These are phyloP conservation scores for Friedmanniomyces simplex DNA, from an alignment of 495 filamentous ascomycete genomes.

Conservation along the genomic window DNA sequence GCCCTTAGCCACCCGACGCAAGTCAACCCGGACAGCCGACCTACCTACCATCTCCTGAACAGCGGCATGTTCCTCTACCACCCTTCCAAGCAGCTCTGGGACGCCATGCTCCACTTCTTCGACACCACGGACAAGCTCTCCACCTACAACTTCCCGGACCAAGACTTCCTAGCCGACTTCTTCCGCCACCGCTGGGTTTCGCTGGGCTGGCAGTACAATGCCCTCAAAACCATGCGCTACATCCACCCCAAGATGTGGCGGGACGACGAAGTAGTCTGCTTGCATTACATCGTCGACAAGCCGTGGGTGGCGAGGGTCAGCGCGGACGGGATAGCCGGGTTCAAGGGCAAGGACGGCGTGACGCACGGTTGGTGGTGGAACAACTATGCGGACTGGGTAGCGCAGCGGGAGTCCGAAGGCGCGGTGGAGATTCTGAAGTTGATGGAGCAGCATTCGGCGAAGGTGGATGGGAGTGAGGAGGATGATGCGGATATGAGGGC, in stretches of 20 bases:
- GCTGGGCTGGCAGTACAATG: conserved; percentile 43
- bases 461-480: conserved; percentile 10
- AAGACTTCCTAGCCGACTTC: conserved; percentile 43
- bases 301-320: conserved; percentile 41
- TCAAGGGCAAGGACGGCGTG: conserved; percentile 36
- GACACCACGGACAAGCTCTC: conserved; percentile 29
- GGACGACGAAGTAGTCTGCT: conserved; percentile 38
- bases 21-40: conserved; percentile 15
- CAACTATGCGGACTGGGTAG: conserved; percentile 27
- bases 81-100: conserved; percentile 31
- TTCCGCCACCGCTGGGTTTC: conserved; percentile 36
- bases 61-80: conserved; percentile 34
- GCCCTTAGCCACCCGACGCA: conserved; percentile 25
- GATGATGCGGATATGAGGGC: conserved; percentile 18
- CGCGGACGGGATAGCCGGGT: conserved; percentile 35
- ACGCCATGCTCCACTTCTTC: conserved; percentile 33
- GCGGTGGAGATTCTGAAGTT: conserved; percentile 4
- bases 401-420: conserved; percentile 6
- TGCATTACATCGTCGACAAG: conserved; percentile 50
- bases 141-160: conserved; percentile 41
- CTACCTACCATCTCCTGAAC: conserved; percentile 34
- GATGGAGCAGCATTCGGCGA: conserved; percentile 7
- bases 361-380: conserved; percentile 43
- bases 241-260: conserved; percentile 45
- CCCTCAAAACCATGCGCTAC: conserved; percentile 43